phyloP scores from a whole-genome alignment of 2,329 filamentous ascomycete species.

The Cytospora piceae region DNA sequence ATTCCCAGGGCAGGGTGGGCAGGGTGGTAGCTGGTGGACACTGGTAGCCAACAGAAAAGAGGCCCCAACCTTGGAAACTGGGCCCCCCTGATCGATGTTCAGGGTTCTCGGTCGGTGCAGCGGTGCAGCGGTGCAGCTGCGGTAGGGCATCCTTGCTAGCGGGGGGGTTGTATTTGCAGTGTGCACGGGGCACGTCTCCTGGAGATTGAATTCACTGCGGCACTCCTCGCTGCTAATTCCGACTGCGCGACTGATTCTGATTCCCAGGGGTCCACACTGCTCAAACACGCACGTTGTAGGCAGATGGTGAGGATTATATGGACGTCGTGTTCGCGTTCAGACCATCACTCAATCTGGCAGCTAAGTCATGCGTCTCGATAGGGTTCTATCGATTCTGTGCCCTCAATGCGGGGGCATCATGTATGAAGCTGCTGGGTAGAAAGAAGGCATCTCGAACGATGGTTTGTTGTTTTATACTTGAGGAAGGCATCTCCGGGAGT shows the following conservation, averaged over 20 bases:
- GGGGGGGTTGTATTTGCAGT: not conserved
- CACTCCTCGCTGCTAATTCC: not conserved
- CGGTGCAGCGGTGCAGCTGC: not conserved
- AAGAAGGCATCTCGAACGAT: not conserved
- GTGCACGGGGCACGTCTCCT: slow-evolving; percentile 26
- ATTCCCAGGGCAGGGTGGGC: slow-evolving; percentile 27
- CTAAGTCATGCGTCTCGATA: not conserved
- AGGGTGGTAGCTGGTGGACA: slow-evolving; percentile 17
- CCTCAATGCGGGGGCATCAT: not conserved
- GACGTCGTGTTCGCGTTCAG: not conserved
- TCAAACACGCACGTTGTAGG: not conserved
- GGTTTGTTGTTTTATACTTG: not conserved
- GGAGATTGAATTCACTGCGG: slow-evolving; percentile 12
- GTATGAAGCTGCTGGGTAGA: not conserved
- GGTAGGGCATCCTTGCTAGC: slow-evolving; percentile 20
- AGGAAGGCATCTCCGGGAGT: not conserved
- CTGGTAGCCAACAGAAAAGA: slow-evolving; percentile 3
- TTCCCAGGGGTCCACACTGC: not conserved
- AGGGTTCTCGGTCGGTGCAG: slow-evolving; percentile 16
- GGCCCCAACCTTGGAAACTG: slow-evolving; percentile 5
- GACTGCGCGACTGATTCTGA: not conserved
- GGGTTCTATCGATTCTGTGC: not conserved
- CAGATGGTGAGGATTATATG: not conserved
- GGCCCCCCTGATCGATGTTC: slow-evolving; percentile 1
- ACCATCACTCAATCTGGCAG: not conserved